phyloP scores from a whole-genome alignment of 495 filamentous ascomycete species.

The Hypoxylon lenormandii region DNA sequence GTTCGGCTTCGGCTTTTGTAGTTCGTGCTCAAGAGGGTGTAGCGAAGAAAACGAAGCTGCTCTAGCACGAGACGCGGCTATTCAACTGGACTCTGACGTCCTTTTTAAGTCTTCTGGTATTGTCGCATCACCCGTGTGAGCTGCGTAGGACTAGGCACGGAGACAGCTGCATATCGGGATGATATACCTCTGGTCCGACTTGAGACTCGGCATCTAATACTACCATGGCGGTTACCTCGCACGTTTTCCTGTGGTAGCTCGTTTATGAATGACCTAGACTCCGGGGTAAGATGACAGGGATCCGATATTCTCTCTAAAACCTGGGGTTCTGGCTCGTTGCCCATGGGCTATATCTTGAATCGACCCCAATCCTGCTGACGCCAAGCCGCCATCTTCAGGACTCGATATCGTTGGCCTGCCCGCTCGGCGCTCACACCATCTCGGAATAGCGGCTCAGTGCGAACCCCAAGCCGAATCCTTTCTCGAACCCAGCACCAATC shows the following conservation, averaged over 20 bases:
- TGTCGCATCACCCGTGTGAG: background rate
- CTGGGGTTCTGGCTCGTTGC: slow-evolving; percentile 6
- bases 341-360: slow-evolving; percentile 22
- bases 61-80: background rate
- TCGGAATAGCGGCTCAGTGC: slow-evolving; percentile 36
- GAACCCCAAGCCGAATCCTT: slow-evolving; percentile 19
- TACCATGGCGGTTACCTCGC: background rate
- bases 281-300: slow-evolving; percentile 35
- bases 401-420: slow-evolving; percentile 8
- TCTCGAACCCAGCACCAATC: slow-evolving; percentile 30
- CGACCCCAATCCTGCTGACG: slow-evolving; percentile 31
- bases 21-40: background rate
- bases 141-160: background rate
- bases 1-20: background rate
- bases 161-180: slow-evolving; percentile 10
- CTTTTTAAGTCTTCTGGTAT: slow-evolving; percentile 17
- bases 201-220: slow-evolving; percentile 4
- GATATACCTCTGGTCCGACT: slow-evolving; percentile 21
- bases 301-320: slow-evolving; percentile 1
- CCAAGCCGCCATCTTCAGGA: slow-evolving; percentile 21
- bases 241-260: slow-evolving; percentile 19
- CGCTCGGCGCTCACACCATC: slow-evolving; percentile 17
- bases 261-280: slow-evolving; percentile 16
- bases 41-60: background rate
- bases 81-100: background rate